Percentiles rank a stretch among this genome's conserved stretches.
These are phyloP conservation scores for Gnomoniopsis smithogilvyi DNA, from an alignment of 2,329 filamentous ascomycete genomes.

Conservation along the genomic window DNA sequence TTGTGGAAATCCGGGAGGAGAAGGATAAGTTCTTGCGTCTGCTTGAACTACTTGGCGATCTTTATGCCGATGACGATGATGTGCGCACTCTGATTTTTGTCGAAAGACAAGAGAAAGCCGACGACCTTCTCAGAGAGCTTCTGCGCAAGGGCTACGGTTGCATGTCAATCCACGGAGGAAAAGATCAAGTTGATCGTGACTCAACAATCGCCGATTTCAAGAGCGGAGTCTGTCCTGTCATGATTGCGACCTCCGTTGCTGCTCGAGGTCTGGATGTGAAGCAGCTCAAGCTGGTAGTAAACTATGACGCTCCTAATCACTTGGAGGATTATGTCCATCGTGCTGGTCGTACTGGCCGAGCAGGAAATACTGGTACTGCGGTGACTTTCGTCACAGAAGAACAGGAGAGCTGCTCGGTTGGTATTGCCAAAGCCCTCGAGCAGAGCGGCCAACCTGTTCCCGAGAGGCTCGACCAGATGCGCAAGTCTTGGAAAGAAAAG, in stretches of 20 bases:
- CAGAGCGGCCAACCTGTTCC: constrained; percentile 86
- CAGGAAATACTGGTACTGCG: constrained; percentile 90
- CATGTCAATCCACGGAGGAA: constrained; percentile 91
- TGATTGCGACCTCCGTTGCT: constrained; percentile 93
- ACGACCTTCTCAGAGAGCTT: constrained; percentile 73
- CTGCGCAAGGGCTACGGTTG: constrained; percentile 84
- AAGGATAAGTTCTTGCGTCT: constrained; percentile 79
- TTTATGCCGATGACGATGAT: constrained; percentile 86
- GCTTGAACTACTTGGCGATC: constrained; percentile 80
- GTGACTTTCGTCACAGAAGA: constrained; percentile 92
- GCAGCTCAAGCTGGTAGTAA: constrained; percentile 91
- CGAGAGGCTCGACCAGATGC: constrained; percentile 62
- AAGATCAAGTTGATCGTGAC: constrained; percentile 90
- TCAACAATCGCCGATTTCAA: constrained; percentile 94
- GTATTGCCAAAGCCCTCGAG: constrained; percentile 87
- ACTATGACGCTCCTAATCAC: constrained; percentile 92
- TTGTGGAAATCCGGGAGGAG: constrained; percentile 84
- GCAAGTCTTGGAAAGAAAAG: constrained; percentile 77
- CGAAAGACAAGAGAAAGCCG: constrained; percentile 86
- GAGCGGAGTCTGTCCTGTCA: constrained; percentile 79
- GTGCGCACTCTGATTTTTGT: constrained; percentile 88
- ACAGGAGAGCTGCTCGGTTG: constrained; percentile 85
- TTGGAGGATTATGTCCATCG: constrained; percentile 96
- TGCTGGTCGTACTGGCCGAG: constrained; percentile 87
- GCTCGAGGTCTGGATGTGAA: constrained; percentile 95